Percentiles rank a stretch among this genome's conserved stretches.
Evolutionary conservation across 208 protist genomes (phyloP).

Genomic region (Acanthamoeba sp.): DNA sequence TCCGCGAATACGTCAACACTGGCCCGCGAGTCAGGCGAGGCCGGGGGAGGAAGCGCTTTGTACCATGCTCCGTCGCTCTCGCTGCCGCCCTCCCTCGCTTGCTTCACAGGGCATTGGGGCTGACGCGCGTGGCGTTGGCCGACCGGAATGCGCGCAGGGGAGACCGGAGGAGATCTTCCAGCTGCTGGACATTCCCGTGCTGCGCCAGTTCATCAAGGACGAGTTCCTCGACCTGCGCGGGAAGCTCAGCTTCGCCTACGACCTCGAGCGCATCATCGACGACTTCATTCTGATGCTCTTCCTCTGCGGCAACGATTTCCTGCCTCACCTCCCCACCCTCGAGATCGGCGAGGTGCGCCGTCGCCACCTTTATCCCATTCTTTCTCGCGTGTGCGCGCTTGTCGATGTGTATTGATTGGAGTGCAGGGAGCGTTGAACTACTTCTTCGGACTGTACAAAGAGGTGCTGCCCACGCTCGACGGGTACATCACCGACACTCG

Average conservation of each 20-base stretch:
- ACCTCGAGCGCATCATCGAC: conserved; percentile 76
- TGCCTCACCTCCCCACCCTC: conserved; percentile 67
- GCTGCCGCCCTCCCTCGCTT: too few relatives aligned
- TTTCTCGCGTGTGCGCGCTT: neutral
- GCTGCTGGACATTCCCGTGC: conserved; percentile 91
- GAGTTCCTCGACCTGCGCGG: conserved; percentile 87
- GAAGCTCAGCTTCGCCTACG: conserved; percentile 34
- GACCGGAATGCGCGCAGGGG: neutral
- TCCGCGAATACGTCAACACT: conserved; percentile 87
- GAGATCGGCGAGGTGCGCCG: conserved; percentile 86
- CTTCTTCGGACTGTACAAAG: conserved; percentile 44
- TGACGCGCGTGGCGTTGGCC: neutral
- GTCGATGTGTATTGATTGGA: neutral
- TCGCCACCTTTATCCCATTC: conserved; percentile 93
- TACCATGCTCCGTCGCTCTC: neutral
- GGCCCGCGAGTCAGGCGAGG: neutral
- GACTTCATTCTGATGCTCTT: conserved; percentile 79
- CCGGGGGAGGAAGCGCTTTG: neutral
- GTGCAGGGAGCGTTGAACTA: conserved; percentile 3
- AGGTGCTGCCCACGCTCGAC: neutral
- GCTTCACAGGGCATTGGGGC: neutral
- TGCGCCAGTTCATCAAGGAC: conserved; percentile 96
- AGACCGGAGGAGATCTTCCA: conserved; percentile 82
- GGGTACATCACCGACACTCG: conserved; percentile 35
- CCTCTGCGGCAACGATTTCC: conserved; percentile 80